phyloP scores from a whole-genome alignment of 2,329 filamentous ascomycete species.

The Epichloe coenophiala region DNA sequence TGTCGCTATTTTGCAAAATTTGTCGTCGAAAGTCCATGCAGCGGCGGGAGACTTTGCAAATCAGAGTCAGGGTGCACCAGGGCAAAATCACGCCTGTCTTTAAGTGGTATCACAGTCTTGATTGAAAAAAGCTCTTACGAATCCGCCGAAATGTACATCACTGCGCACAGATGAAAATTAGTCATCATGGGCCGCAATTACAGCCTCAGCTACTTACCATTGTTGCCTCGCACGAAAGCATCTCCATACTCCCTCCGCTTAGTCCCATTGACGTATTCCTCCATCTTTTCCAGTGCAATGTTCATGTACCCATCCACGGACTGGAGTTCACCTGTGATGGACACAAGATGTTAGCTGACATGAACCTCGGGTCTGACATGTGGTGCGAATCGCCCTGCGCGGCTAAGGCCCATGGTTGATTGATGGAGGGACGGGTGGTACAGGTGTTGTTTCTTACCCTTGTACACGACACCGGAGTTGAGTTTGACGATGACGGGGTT shows the following conservation, averaged over 20 bases:
- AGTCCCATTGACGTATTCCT: conserved; percentile 78
- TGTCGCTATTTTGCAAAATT: too few species aligned
- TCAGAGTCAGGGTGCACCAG: conserved; percentile 41
- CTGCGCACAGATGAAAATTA: conserved; percentile 21
- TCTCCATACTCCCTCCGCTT: conserved; percentile 79
- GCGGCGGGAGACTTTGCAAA: conserved; percentile 11
- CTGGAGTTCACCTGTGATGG: conserved; percentile 68
- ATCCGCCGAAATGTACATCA: conserved; percentile 60
- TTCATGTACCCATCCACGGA: conserved; percentile 99
- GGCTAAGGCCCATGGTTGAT: too few species aligned
- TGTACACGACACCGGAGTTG: conserved; percentile 97
- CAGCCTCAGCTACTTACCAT: conserved; percentile 45
- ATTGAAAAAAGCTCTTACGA: conserved; percentile 20
- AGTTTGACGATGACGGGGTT: conserved; percentile 91
- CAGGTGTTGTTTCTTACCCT: conserved; percentile 43
- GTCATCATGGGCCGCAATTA: not conserved
- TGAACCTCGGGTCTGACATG: not conserved
- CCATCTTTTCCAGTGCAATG: conserved; percentile 91
- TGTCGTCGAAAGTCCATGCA: too few species aligned
- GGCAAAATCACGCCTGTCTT: not conserved
- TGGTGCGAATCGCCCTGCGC: not conserved
- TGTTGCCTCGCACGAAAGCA: conserved; percentile 92
- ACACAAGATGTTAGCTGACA: not conserved
- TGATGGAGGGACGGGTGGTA: not conserved
- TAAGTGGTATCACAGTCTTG: conserved; percentile 7